Percentiles rank a stretch among this genome's conserved stretches.
Evolutionary conservation across 192 early-diverging fungal genomes (phyloP).

Genomic region (Oehlia diaphana): DNA sequence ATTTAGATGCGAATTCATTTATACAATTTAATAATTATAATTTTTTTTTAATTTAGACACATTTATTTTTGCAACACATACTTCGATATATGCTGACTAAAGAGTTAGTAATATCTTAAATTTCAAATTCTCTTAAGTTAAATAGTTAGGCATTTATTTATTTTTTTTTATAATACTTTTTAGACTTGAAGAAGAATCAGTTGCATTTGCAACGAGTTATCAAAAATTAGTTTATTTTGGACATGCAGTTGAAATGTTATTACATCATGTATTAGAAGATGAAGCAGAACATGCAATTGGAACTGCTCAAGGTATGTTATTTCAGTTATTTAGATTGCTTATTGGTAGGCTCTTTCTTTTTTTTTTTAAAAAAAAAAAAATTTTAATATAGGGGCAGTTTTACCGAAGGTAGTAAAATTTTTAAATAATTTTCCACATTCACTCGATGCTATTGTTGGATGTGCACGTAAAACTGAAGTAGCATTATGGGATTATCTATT

Average conservation of each 20-base stretch:
- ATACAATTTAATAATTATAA: not conserved
- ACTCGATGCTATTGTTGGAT: conserved; percentile 89
- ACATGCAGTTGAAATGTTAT: conserved; percentile 89
- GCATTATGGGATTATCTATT: conserved; percentile 90
- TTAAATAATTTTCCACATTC: conserved; percentile 78
- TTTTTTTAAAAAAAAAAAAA: not conserved
- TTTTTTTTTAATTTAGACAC: conserved; percentile 51
- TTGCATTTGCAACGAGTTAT: conserved; percentile 68
- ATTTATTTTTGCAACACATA: conserved; percentile 74
- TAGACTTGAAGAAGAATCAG: conserved; percentile 61
- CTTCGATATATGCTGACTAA: conserved; percentile 58
- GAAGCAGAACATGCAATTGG: conserved; percentile 63
- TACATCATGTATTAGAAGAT: conserved; percentile 85
- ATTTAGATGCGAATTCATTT: not conserved
- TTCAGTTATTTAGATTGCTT: not conserved
- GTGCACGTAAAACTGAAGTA: conserved; percentile 96
- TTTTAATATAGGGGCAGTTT: conserved; percentile 44
- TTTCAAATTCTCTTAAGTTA: not conserved
- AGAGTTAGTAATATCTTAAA: conserved; percentile 34
- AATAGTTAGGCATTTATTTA: not conserved
- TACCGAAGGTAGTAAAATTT: conserved; percentile 74
- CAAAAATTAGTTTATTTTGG: conserved; percentile 82
- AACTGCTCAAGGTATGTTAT: conserved; percentile 42
- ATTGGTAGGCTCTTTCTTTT: not conserved
- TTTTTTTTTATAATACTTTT: not conserved